Conservation (phyloP, 2,329 filamentous ascomycete genomes). For the Spiromastix sp. region DNA sequence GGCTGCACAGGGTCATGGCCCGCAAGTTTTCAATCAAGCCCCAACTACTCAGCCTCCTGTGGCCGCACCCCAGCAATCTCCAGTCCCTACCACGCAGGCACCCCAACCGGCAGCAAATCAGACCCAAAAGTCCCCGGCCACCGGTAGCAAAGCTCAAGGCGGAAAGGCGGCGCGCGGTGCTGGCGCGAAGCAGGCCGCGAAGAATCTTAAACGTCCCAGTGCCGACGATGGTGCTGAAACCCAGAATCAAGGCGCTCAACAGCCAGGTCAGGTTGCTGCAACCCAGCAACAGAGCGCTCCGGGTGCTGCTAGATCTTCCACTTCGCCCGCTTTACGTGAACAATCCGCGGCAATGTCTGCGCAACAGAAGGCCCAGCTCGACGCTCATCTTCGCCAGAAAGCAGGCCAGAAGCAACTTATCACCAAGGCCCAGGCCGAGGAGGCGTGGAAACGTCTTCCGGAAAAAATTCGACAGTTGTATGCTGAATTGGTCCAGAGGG, state of each 20-base stretch:
- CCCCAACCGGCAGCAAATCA: conserved; percentile 15
- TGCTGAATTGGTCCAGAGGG: conserved; percentile 25
- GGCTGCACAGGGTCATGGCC: conserved; percentile 14
- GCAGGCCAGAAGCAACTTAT: conserved; percentile 21
- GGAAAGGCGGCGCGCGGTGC: conserved; percentile 19
- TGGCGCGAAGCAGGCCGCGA: conserved; percentile 23
- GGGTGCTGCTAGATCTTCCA: conserved; percentile 14
- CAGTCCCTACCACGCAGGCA: conserved; percentile 14
- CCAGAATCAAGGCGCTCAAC: conserved; percentile 26
- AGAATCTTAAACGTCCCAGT: conserved; percentile 32
- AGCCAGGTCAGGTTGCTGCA: conserved; percentile 15
- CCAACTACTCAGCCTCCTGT: conserved; percentile 18
- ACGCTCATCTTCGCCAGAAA: conserved; percentile 27
- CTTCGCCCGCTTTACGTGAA: conserved; percentile 23
- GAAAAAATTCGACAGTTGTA: conserved; percentile 30
- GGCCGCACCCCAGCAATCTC: conserved; percentile 15
- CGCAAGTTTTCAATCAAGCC: conserved; percentile 16
- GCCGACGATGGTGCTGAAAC: conserved; percentile 38
- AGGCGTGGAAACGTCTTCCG: conserved; percentile 29
- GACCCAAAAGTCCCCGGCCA: conserved; percentile 6
- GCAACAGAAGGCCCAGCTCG: conserved; percentile 30
- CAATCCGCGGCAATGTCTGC: conserved; percentile 30
- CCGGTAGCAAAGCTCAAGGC: conserved; percentile 12
- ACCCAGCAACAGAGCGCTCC: conserved; percentile 15
- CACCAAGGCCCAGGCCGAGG: conserved; percentile 24